phyloP scores from a whole-genome alignment of 208 protist genomes.

The Leishmania major region DNA sequence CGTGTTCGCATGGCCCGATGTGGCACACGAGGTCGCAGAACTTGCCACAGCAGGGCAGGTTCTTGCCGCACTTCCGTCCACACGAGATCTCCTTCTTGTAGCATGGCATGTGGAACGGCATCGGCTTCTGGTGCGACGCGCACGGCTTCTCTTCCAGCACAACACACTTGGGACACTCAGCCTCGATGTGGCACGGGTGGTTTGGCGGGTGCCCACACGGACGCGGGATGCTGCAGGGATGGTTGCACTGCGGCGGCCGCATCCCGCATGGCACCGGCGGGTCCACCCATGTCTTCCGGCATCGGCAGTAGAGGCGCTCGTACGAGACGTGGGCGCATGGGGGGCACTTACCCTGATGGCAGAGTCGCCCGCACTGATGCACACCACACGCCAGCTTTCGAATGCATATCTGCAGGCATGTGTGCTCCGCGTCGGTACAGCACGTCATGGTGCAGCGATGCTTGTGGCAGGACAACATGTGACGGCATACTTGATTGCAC shows the following conservation, averaged over 20 bases:
- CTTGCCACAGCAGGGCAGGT: conserved; percentile 72
- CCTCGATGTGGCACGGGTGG: conserved; percentile 79
- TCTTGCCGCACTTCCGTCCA: conserved; percentile 76
- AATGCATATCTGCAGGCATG: conserved; percentile 82
- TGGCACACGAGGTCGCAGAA: conserved; percentile 78
- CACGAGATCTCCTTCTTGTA: conserved; percentile 63
- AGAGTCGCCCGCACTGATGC: conserved; percentile 84
- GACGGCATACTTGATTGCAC: conserved; percentile 70
- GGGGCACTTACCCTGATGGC: conserved; percentile 81
- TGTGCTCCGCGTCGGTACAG: conserved; percentile 84
- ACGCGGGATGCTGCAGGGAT: conserved; percentile 77
- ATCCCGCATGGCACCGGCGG: conserved; percentile 93
- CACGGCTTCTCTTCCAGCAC: conserved; percentile 85
- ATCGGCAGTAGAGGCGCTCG: conserved; percentile 88
- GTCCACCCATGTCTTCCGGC: conserved; percentile 77
- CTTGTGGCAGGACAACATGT: conserved; percentile 79
- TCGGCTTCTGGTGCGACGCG: conserved; percentile 66
- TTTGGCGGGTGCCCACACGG: conserved; percentile 87
- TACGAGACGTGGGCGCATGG: conserved; percentile 74
- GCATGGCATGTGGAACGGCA: conserved; percentile 80
- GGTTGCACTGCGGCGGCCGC: conserved; percentile 72
- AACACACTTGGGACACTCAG: conserved; percentile 75
- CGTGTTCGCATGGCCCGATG: conserved; percentile 67
- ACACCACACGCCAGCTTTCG: conserved; percentile 80
- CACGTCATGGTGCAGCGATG: conserved; percentile 84